Evolutionary conservation across 139 green algal species (phyloP), one percentile per base, ranked within the genome.

Genomic region (Chlorella sp.): DNA sequence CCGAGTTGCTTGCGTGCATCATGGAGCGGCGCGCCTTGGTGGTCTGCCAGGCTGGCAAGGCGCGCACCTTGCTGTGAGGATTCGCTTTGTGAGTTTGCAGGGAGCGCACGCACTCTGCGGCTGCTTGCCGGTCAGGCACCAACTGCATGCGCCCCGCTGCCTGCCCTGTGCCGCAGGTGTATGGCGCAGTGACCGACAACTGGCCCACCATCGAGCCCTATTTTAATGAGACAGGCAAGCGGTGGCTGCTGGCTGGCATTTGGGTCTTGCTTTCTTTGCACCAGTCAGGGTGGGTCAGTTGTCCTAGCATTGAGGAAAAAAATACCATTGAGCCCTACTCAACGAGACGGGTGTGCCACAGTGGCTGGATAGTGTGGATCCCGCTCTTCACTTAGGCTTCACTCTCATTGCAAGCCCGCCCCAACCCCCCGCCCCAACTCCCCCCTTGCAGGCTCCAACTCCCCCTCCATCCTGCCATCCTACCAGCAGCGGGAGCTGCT

Each of bases 141-240:
- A 1, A 14, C n/a, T n/a, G n/a, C n/a, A n/a, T 51, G 32, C 68
- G n/a, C 36, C 38, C 26, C 26, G 43, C 9, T 72, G 4, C 64
- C 3, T 3, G 7, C 26, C 40, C 34, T 24, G 17, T 24, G 73
- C 36, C 51, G 51, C 82, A 80, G 20, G 93, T 96, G 56, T 98
- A 97, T 77, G 94, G 93, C 81, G 93, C 93, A 38, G 90, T 98
- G 69, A 97, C 94, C 7, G 93, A 95, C 86, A 96, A 95, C 87
- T 95, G 90, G 92, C 91, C 92, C 74, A 95, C 93, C 16, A 89
- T 98, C 9, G 95, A 98, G 92, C 95, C 95, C 3, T 98, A 97
- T 83, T 98, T 98, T 91, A 97, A 98, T 72, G 95, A 98, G 91
- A 34, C 8, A 32, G 70, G n/a, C 60, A 68, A 8, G 56, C 56